These are phyloP conservation scores for Cutaneotrichosporon spelunceum DNA, from an alignment of 1,284 basidiomycete species.

Conservation along the genomic window DNA sequence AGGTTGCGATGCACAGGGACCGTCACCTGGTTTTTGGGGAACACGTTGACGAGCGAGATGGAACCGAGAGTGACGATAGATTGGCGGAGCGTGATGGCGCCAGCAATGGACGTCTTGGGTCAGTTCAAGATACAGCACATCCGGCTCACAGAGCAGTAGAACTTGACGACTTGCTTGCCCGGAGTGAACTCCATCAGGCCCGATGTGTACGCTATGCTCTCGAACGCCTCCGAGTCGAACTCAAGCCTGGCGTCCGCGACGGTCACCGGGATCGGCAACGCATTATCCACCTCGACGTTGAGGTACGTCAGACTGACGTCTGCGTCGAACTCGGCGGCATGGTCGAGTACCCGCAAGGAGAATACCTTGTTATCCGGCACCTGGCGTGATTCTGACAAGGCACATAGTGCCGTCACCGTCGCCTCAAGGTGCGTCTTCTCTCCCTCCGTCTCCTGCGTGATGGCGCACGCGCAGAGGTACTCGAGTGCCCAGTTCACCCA, in stretches of 20 bases:
- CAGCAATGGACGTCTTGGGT: conserved; percentile 33
- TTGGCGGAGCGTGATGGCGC: conserved; percentile 26
- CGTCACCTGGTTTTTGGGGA: conserved; percentile 17
- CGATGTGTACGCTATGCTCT: conserved; percentile 34
- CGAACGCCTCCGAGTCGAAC: conserved; percentile 31
- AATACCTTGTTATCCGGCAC: conserved; percentile 13
- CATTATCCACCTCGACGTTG: conserved; percentile 34
- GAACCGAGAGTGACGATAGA: conserved; percentile 28
- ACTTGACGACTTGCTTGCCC: conserved; percentile 34
- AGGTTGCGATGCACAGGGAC: conserved; percentile 29
- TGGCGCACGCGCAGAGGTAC: conserved; percentile 37
- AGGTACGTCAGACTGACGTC: conserved; percentile 32
- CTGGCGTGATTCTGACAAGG: conserved; percentile 18
- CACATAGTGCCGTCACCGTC: conserved; percentile 25
- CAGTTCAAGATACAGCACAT: neutral
- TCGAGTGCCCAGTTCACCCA: conserved; percentile 45
- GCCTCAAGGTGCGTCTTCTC: conserved; percentile 15
- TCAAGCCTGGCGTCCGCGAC: conserved; percentile 35
- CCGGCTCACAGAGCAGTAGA: conserved; percentile 37
- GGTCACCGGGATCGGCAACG: conserved; percentile 28
- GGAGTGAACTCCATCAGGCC: conserved; percentile 28
- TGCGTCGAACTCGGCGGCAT: conserved; percentile 21
- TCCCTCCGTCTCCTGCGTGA: neutral
- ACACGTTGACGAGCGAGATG: conserved; percentile 23
- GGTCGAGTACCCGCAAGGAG: conserved; percentile 16